phyloP scores from a whole-genome alignment of 345 rosid genomes.

The Melaleuca quinquenervia region DNA sequence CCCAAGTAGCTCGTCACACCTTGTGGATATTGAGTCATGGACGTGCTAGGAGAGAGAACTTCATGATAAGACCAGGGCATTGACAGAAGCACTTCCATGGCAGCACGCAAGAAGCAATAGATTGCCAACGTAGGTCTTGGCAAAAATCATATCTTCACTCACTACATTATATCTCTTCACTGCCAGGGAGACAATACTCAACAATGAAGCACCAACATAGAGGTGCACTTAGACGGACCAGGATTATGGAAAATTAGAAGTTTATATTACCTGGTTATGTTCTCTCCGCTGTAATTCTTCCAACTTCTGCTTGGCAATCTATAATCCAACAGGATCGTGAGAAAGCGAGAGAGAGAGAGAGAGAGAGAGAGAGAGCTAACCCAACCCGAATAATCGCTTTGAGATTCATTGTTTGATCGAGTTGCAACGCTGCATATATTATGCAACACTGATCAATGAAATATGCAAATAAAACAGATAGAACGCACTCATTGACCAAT shows the following conservation, averaged over 20 bases:
- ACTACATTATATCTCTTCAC: background rate
- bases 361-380: background rate
- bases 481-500: background rate
- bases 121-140: background rate
- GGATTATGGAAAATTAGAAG: background rate
- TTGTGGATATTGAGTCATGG: background rate
- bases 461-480: background rate
- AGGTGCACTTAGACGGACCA: background rate
- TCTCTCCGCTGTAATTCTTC: constrained; percentile 42
- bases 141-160: background rate
- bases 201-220: background rate
- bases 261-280: constrained; percentile 34
- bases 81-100: background rate
- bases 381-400: constrained; percentile 73
- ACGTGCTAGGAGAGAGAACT: background rate
- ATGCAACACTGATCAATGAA: background rate
- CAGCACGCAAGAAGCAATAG: background rate
- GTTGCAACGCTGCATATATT: constrained; percentile 45
- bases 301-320: constrained; percentile 69
- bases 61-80: background rate
- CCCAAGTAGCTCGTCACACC: background rate
- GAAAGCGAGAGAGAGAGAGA: background rate
- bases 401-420: constrained; percentile 60
- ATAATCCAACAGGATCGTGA: constrained; percentile 4
- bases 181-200: background rate